A percentile compares a stretch with the other conserved stretches of the same genome.
These are phyloP conservation scores for Helichrysum umbraculigerum DNA, from an alignment of 129 eudicot species.

Conservation along the genomic window DNA sequence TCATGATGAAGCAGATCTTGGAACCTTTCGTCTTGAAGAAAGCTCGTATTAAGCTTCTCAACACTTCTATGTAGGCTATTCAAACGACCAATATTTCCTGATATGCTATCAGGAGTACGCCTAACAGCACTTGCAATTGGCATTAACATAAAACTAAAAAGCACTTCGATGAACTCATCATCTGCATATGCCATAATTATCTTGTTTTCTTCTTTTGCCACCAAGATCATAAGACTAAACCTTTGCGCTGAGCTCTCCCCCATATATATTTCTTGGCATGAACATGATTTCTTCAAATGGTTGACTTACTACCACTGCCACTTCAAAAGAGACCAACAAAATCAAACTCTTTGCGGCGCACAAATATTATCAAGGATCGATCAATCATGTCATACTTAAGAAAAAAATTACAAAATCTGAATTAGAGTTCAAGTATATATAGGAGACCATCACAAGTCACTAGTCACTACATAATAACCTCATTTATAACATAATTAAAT, in stretches of 20 bases:
- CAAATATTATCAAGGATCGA: no score
- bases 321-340: no score
- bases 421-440: no score
- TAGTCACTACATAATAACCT: no score
- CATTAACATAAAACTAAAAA: slow-evolving; percentile 33
- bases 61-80: slow-evolving; percentile 30
- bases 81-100: slow-evolving; percentile 25
- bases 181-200: slow-evolving; percentile 31
- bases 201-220: slow-evolving; percentile 26
- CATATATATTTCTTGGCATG: not conserved
- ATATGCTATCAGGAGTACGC: not conserved
- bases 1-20: slow-evolving; percentile 30
- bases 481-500: no score
- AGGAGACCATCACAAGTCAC: no score
- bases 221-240: slow-evolving; percentile 24
- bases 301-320: no score
- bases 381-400: no score
- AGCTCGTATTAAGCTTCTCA: slow-evolving; percentile 18
- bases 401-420: no score
- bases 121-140: slow-evolving; percentile 33
- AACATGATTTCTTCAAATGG: not conserved
- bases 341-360: no score
- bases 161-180: slow-evolving; percentile 32
- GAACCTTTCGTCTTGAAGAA: not conserved
- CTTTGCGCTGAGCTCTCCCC: slow-evolving; percentile 5